phyloP scores from a whole-genome alignment of 345 rosid species.

The Leavenworthia alabamica region DNA sequence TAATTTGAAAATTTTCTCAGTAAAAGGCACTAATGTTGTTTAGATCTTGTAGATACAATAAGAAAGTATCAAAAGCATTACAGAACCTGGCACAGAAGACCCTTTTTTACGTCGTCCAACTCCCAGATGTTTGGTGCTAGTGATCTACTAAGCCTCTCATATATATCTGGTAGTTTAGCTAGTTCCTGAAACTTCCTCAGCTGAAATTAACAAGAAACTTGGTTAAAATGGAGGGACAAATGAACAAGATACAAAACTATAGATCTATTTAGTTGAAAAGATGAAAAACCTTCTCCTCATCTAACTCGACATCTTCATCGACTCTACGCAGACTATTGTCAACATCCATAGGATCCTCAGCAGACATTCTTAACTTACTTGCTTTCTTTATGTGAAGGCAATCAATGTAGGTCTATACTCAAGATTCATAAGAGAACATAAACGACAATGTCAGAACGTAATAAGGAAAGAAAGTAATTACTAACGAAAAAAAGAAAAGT shows the following conservation, averaged over 20 bases:
- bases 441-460: neutral
- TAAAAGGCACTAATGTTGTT: neutral
- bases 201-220: conserved; percentile 36
- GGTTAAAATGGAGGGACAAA: neutral
- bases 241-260: neutral
- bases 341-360: conserved; percentile 73
- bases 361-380: conserved; percentile 72
- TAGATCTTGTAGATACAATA: neutral
- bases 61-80: neutral
- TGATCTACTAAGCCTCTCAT: conserved; percentile 75
- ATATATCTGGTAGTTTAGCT: conserved; percentile 65
- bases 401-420: conserved; percentile 92
- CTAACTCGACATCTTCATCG: conserved; percentile 65
- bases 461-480: neutral
- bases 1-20: conserved; percentile 14
- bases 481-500: neutral
- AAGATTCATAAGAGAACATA: too few species aligned
- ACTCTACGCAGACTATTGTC: conserved; percentile 48
- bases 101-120: conserved; percentile 91
- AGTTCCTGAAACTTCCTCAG: conserved; percentile 60
- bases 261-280: neutral
- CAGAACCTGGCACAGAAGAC: conserved; percentile 85
- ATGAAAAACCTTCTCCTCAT: conserved; percentile 50
- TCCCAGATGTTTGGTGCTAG: conserved; percentile 94
- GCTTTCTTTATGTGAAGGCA: conserved; percentile 86